Base-by-base conservation (phyloP, 371 early-diverging fungal species). In the Rhizopus arrhizus region DNA sequence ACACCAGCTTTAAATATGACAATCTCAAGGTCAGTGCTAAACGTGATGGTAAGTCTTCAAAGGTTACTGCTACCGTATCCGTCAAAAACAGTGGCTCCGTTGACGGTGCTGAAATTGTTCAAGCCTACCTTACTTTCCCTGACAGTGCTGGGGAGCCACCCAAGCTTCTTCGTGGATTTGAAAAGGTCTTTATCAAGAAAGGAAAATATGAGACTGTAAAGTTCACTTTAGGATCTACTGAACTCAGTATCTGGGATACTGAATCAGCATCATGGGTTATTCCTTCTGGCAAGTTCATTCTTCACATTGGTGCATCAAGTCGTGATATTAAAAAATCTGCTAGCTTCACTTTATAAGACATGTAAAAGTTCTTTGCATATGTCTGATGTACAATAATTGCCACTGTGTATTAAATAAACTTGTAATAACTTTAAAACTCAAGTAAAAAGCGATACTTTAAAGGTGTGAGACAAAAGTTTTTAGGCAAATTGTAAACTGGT, bases 91-190 rank as follows among this genome's bases (percentile, higher is more conserved):
- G 70, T 22, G 85, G 88, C 32, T 16, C 53, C 3, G 47, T 65
- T 8, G 78, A 59, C 50, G 88, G 88, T 33, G 65, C 75, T 58
- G 84, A 85, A 51, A 73, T 88, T 40, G 72, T 71, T 28, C 85
- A 85, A 64, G 68, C 79, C 5, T 83, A 85, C 53, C 56, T 85
- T 57, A 66, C 64, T 8, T 81, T 74, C 69, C 86, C 86, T 16
- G 50, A 65, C 10, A 15, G 58, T 11, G 70, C 75, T n/a, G 55
- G 59, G 5, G 69, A 78, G 58, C 84, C 84, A 10, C 75, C 75
- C 15, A 78, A 83, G 66, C 53, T 78, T 11, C 67, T 84, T 5
- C 73, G 79, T 59, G 82, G 76, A 3, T 85, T 86, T 56, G 76
- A 78, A 51, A 78, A 77, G 57, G 76, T 81, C 10, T 65, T 58